These are phyloP conservation scores for Crotalaria pallida DNA, from an alignment of 306 rosid genomes.

Conservation along the genomic window DNA sequence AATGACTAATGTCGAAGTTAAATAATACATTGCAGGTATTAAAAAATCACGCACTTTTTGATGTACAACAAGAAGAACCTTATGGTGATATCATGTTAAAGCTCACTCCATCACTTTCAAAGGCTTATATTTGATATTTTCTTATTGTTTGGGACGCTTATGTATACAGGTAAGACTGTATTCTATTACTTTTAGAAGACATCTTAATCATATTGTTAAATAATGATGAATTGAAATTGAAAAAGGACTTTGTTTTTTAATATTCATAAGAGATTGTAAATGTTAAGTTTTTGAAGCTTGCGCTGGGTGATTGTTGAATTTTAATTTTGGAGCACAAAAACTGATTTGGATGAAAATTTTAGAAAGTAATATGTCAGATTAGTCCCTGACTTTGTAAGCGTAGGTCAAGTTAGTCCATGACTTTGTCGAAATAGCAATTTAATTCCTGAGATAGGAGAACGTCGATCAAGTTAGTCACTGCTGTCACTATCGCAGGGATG, in stretches of 20 bases:
- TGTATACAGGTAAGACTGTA: conserved; percentile 43
- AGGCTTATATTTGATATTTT: conserved; percentile 42
- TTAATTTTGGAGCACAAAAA: neutral
- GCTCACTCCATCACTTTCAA: conserved; percentile 44
- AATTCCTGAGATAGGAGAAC: too few relatives aligned
- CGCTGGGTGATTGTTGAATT: neutral
- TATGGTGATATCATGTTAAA: conserved; percentile 65
- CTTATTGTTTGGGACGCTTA: neutral
- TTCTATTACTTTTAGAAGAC: neutral
- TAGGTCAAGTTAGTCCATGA: too few relatives aligned
- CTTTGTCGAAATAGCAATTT: too few relatives aligned
- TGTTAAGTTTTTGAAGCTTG: neutral
- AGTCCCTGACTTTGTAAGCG: too few relatives aligned
- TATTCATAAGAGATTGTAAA: neutral
- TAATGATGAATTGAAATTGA: neutral
- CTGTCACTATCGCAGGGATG: too few relatives aligned
- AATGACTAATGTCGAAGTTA: conserved; percentile 18
- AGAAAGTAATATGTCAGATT: too few relatives aligned
- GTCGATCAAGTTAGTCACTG: too few relatives aligned
- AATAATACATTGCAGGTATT: conserved; percentile 50
- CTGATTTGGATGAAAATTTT: neutral
- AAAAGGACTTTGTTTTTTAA: too few relatives aligned
- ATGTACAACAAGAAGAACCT: conserved; percentile 67
- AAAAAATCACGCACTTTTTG: conserved; percentile 52
- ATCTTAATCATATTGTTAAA: neutral